Base-by-base conservation (phyloP, 1,284 basidiomycete species). In the Ceratobasidium theobromae region DNA sequence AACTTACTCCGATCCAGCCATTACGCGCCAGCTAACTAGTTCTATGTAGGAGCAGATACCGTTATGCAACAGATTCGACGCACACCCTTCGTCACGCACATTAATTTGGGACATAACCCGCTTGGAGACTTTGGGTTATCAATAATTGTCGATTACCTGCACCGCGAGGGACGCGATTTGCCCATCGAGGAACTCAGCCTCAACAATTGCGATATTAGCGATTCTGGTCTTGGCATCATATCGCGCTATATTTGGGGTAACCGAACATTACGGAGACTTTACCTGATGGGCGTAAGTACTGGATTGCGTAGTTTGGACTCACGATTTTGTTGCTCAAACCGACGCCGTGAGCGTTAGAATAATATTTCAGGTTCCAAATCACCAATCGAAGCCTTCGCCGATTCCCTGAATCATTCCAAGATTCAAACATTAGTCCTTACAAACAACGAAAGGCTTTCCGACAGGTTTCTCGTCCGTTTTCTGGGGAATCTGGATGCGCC, bases 91-190 rank as follows among this genome's bases (percentile, higher is more conserved):
- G 52, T 45, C 33, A 79, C 79, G 40, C 81, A 80, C 68, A 77
- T 88, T 46, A 76, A 81, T 41, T 72, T 88, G 23, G 81, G 83
- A 6, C 81, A 86, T 68, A 88, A 86, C 70, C 69, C 77, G 12
- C 79, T 89, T 2, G 80, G 81, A 2, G 82, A 87, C 71, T 80
- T 82, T 16, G 87, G 87, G n/a, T 79, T 82, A 69, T 76, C 77
- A 28, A 74, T 77, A 8, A 74, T 89, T 5, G 86, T 88, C 72
- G 74, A 76, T 30, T 87, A 82, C 70, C 78, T 89, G 6, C 74
- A 76, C 33, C 84, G 85, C 3, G 69, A 75, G 14, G 70, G 76
- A 6, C 75, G 76, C 53, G 77, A 75, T 64, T 78, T 85, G 72
- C 75, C 74, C 55, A 78, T 89, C 66, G 72, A 75, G 1, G 82